Evolutionary conservation across 805 yeast species (phyloP).

Genomic region (Hanseniaspora hatyaiensis): DNA sequence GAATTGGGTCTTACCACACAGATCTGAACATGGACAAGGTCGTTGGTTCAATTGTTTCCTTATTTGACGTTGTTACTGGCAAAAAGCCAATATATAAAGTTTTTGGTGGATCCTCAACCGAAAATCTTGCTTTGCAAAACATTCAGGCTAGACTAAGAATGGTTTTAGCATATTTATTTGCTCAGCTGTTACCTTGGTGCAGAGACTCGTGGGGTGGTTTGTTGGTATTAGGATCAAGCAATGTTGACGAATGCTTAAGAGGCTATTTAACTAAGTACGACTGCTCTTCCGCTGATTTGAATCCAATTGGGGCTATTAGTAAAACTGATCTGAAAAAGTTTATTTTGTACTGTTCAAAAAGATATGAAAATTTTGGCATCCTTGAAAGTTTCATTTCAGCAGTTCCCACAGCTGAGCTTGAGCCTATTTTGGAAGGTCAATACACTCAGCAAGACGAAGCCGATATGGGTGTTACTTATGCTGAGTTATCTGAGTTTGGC

Average conservation of each 20-base stretch:
- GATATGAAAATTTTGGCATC: slow-evolving; percentile 60
- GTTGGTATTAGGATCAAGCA: slow-evolving; percentile 87
- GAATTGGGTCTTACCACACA: slow-evolving; percentile 79
- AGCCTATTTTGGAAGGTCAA: slow-evolving; percentile 72
- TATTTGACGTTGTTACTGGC: slow-evolving; percentile 85
- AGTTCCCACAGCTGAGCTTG: slow-evolving; percentile 95
- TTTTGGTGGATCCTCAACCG: slow-evolving; percentile 86
- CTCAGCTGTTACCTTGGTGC: slow-evolving; percentile 91
- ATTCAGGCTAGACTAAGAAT: slow-evolving; percentile 92
- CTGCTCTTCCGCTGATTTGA: slow-evolving; percentile 92
- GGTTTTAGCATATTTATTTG: slow-evolving; percentile 88
- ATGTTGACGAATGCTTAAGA: slow-evolving; percentile 90
- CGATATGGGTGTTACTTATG: slow-evolving; percentile 98
- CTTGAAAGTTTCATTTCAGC: slow-evolving; percentile 72
- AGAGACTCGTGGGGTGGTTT: slow-evolving; percentile 55
- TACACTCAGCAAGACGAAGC: slow-evolving; percentile 93
- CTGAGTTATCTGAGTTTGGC: slow-evolving; percentile 85
- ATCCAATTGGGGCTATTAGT: slow-evolving; percentile 98
- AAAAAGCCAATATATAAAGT: slow-evolving; percentile 78
- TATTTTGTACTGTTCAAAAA: slow-evolving; percentile 61
- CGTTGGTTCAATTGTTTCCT: slow-evolving; percentile 57
- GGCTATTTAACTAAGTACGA: slow-evolving; percentile 96
- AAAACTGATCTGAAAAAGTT: slow-evolving; percentile 83
- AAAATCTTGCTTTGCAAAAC: slow-evolving; percentile 88
- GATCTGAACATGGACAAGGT: slow-evolving; percentile 84